Base-by-base conservation (phyloP, 371 early-diverging fungal genomes). In the Haplosporangium sp. region DNA sequence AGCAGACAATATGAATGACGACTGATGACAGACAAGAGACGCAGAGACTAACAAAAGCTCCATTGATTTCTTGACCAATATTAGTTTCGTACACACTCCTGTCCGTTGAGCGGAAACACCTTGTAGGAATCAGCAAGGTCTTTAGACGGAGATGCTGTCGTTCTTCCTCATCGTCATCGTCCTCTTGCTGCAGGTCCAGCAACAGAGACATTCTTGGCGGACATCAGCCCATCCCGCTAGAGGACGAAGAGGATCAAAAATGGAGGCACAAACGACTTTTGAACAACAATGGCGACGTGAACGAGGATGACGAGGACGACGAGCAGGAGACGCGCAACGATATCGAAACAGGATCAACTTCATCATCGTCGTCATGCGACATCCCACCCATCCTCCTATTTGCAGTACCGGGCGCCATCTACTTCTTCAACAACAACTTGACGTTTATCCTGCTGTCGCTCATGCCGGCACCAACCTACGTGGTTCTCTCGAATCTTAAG, bases 401-500 rank as follows among this genome's bases (percentile, higher is more conserved):
- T 52, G 74, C 79, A 14, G 79, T 81, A 16, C 82, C 82, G 3
- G 82, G 79, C 9, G 64, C 74, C 40, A 79, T 74, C 43, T 81
- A 81, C 55, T 81, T 81, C 53, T 69, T 81, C 69, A 81, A 81
- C 73, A 81, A 81, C 59, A 81, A 81, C 53, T 50, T 81, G 29
- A 69, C 80, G 11, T 81, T 81, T 29, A 55, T 81, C 42, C 58
- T 81, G 2, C 56, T 81, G 7, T 66, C 66, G 21, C 38, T 81
- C 43, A 81, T 81, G 82, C 73, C 77, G 16, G 79, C 82, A 11
- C 82, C 82, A 0, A 81, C 82, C 16, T 81, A 79, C 18, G 79
- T 74, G 36, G 80, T 81, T n/a, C 70, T 81, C 1, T 73, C 79
- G 7, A 81, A 81, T 54, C 74, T 81, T 53, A 81, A 81, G 54